Conservation (phyloP, 2,329 filamentous ascomycete species). For the Pseudopyricularia javanii region DNA sequence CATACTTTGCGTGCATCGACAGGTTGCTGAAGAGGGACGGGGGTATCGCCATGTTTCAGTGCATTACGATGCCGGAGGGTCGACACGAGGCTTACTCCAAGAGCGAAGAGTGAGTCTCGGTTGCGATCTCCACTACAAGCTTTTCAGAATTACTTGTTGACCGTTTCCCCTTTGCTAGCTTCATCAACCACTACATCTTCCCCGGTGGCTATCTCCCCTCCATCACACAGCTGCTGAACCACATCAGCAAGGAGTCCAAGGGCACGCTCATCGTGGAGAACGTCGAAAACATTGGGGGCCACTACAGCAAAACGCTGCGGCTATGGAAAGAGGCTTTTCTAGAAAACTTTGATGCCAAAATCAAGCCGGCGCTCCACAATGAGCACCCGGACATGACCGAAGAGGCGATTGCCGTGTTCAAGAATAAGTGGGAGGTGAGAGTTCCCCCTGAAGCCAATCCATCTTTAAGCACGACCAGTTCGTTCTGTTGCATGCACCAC, state of each 20-base stretch:
- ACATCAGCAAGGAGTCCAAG: constrained; percentile 47
- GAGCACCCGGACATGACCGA: constrained; percentile 49
- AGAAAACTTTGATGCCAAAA: constrained; percentile 45
- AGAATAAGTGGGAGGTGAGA: constrained; percentile 56
- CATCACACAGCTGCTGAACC: constrained; percentile 40
- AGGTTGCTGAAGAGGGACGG: constrained; percentile 51
- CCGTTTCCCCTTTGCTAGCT: constrained; percentile 23
- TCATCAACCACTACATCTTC: constrained; percentile 69
- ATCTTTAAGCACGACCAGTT: not conserved
- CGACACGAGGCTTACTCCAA: constrained; percentile 54
- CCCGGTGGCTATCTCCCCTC: constrained; percentile 61
- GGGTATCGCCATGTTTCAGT: constrained; percentile 60
- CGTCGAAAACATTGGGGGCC: constrained; percentile 61
- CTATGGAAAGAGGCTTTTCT: constrained; percentile 58
- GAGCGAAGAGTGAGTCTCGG: constrained; percentile 46
- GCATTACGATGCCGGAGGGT: constrained; percentile 64
- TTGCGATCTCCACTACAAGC: not conserved
- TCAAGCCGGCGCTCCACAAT: constrained; percentile 44
- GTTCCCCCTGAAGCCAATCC: not conserved
- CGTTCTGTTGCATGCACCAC: not conserved
- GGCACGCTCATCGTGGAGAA: constrained; percentile 53
- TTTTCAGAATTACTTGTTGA: not conserved
- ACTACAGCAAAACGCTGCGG: constrained; percentile 58
- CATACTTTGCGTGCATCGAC: constrained; percentile 55
- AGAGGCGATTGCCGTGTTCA: constrained; percentile 53